Evolutionary conservation across 768 basidiomycete species (phyloP).

Genomic region (Trichaptum fuscoviolaceum): DNA sequence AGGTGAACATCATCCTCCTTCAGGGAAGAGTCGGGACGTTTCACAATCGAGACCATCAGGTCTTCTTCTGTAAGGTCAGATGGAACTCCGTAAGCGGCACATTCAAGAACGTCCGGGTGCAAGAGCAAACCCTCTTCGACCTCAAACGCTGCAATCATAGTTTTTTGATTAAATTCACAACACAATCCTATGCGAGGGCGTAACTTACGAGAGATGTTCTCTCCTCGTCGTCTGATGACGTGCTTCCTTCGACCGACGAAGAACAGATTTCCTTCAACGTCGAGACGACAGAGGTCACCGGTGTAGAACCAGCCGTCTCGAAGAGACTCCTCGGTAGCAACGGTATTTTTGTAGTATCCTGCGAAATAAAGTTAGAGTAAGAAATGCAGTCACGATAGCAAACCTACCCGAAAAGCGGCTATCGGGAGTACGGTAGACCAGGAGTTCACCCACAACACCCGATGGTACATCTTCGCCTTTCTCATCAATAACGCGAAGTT

Average conservation of each 20-base stretch:
- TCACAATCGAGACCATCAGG: background rate
- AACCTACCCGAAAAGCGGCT: background rate
- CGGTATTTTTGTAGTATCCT: conserved; percentile 2
- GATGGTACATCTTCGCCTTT: background rate
- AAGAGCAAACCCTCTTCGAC: conserved; percentile 2
- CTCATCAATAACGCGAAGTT: background rate
- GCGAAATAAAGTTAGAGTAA: background rate
- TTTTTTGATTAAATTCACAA: background rate
- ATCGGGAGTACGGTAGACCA: background rate
- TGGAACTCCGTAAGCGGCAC: conserved; percentile 2
- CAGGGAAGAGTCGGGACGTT: background rate
- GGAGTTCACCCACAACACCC: background rate
- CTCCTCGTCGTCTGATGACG: background rate
- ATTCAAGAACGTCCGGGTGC: conserved; percentile 2
- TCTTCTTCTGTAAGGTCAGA: conserved; percentile 5
- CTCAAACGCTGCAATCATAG: background rate
- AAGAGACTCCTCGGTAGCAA: background rate
- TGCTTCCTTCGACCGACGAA: conserved; percentile 5
- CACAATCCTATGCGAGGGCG: background rate
- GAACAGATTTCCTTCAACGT: conserved; percentile 2
- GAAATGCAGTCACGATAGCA: background rate
- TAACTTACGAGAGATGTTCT: conserved; percentile 1
- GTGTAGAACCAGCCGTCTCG: conserved; percentile 2
- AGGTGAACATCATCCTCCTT: background rate
- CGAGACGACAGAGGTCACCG: conserved; percentile 1